Evolutionary conservation across 805 yeast genomes (phyloP).

Genomic region (Candida awuae): DNA sequence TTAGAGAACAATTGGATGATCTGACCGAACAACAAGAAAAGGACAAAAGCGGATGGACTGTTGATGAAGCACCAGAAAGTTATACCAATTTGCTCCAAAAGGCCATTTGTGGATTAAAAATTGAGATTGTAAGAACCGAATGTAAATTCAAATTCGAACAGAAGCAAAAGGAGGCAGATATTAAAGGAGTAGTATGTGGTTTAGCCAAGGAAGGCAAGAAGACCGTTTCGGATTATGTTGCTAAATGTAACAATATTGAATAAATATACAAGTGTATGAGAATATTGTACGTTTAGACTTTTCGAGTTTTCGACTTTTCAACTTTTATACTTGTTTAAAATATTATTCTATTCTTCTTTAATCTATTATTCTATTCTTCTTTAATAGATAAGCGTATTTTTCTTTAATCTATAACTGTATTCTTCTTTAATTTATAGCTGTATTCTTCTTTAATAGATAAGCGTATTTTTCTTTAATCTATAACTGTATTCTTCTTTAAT

Average conservation of each 20-base stretch:
- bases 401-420: too few relatives aligned
- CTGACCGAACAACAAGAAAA: constrained; percentile 43
- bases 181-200: constrained; percentile 46
- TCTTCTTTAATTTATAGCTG: too few relatives aligned
- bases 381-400: too few relatives aligned
- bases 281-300: too few relatives aligned
- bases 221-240: constrained; percentile 9
- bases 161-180: constrained; percentile 34
- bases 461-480: too few relatives aligned
- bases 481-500: too few relatives aligned
- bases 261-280: too few relatives aligned
- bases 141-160: constrained; percentile 57
- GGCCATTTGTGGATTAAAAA: constrained; percentile 48
- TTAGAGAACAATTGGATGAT: constrained; percentile 35
- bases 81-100: constrained; percentile 37
- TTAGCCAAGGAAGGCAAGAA: constrained; percentile 24
- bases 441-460: too few relatives aligned
- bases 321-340: too few relatives aligned
- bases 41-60: constrained; percentile 39
- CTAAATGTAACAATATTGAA: constrained; percentile 4
- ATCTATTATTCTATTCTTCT: too few relatives aligned
- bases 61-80: constrained; percentile 47
- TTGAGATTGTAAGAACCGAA: constrained; percentile 39
- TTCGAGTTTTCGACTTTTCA: too few relatives aligned
- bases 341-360: too few relatives aligned